Conservation (phyloP, 2,329 filamentous ascomycete species). For the Neonectria neomacrospora region DNA sequence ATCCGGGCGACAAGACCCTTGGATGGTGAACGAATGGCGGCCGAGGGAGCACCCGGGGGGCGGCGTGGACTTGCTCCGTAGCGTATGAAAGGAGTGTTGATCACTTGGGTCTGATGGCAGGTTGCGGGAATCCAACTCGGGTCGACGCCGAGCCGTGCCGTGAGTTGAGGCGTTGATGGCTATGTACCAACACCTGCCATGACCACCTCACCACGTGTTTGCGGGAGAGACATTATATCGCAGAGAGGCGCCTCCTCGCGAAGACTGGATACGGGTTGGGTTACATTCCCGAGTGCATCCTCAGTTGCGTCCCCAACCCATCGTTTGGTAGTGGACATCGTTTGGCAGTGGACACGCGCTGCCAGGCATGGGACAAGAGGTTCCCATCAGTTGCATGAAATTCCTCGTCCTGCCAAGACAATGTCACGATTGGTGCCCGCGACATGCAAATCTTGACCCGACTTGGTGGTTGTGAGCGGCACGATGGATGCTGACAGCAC, state of each 20-base stretch:
- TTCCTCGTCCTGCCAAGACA: background rate
- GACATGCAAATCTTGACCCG: slow-evolving; percentile 21
- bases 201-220: background rate
- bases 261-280: background rate
- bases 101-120: slow-evolving; percentile 8
- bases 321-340: background rate
- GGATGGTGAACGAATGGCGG: slow-evolving; percentile 20
- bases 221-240: background rate
- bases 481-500: slow-evolving; percentile 10
- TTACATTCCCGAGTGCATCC: background rate
- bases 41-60: slow-evolving; percentile 31
- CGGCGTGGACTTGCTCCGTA: slow-evolving; percentile 22
- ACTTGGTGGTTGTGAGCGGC: slow-evolving; percentile 15
- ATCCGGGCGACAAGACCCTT: slow-evolving; percentile 26
- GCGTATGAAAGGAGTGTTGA: slow-evolving; percentile 18
- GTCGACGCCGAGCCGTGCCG: slow-evolving; percentile 8
- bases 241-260: background rate
- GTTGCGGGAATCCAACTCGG: slow-evolving; percentile 3
- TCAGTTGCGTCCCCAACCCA: background rate
- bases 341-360: background rate
- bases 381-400: slow-evolving; percentile 5
- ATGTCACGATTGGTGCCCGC: background rate
- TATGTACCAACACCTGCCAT: background rate
- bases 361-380: background rate
- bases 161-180: slow-evolving; percentile 5